Conservation (phyloP, 495 filamentous ascomycete species). For the Aspergillus olivimuriae region DNA sequence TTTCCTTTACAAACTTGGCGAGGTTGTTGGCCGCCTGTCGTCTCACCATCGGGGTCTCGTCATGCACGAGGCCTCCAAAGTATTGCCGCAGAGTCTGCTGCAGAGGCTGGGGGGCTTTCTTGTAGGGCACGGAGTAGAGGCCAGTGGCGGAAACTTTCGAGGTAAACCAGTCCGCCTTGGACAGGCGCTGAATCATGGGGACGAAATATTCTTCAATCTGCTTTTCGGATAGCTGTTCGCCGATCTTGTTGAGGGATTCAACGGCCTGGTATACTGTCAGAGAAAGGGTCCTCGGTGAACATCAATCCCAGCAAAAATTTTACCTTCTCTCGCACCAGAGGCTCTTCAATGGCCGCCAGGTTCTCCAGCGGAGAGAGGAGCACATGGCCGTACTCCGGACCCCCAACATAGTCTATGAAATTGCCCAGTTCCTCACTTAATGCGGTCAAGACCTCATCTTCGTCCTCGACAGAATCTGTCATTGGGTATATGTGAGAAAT, state of each 20-base stretch:
- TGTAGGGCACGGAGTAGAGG: slow-evolving; percentile 87
- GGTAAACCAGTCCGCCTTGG: slow-evolving; percentile 99
- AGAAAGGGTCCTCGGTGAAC: slow-evolving; percentile 10
- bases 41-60: slow-evolving; percentile 98
- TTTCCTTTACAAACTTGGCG: slow-evolving; percentile 94
- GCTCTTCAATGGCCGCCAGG: slow-evolving; percentile 95
- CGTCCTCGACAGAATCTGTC: slow-evolving; percentile 94
- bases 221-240: slow-evolving; percentile 76
- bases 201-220: slow-evolving; percentile 97
- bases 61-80: slow-evolving; percentile 87
- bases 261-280: slow-evolving; percentile 62
- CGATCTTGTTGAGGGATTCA: slow-evolving; percentile 98
- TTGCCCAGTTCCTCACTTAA: slow-evolving; percentile 91
- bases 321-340: slow-evolving; percentile 94
- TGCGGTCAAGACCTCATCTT: slow-evolving; percentile 96
- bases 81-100: slow-evolving; percentile 87
- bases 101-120: slow-evolving; percentile 71
- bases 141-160: slow-evolving; percentile 98
- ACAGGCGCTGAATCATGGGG: slow-evolving; percentile 86
- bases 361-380: slow-evolving; percentile 96
- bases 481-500: no score
- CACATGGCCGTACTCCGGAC: slow-evolving; percentile 88
- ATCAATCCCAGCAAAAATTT: not conserved
- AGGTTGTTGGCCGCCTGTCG: slow-evolving; percentile 94
- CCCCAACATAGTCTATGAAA: slow-evolving; percentile 97